Base-by-base conservation (phyloP, 495 filamentous ascomycete genomes). In the Aspergillus taichungensis region DNA sequence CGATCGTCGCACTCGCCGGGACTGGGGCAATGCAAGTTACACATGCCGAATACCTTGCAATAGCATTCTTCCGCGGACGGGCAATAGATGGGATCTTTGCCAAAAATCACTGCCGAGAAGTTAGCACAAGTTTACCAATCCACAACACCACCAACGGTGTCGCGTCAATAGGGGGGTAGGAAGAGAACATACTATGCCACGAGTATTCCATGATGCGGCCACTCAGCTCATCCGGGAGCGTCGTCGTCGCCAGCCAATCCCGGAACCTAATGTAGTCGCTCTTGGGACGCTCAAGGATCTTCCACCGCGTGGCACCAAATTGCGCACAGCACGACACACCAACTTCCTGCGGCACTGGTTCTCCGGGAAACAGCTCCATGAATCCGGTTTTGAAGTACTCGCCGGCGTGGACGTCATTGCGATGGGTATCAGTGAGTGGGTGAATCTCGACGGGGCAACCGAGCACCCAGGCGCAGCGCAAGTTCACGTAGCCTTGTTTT, bases 141-240 rank as follows among this genome's bases (percentile, higher is more conserved):
- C 18, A 4, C 18, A 24, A 24, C 4, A 2, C 18, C 18, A 24
- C 18, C 18, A 24, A 24, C 18, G 18, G 18, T 24, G 18, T 24
- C 18, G 18, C 18, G 18, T 24, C 18, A 24, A 4, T 24, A 24
- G 18, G 18, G 8, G 18, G 18, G 8, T 13, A 33, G 12, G 14
- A 34, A 24, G 37, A 10, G 6, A 45, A 52, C 68, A 41, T 67
- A 72, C 69, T 71, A 59, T 88, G 84, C 84, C 84, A 88, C 30
- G 79, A 71, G 53, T 83, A 87, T 59, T 88, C 84, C 68, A 85
- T 74, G 24, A 88, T 75, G 8, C 83, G 57, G n/a, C 84, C 84
- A 31, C 73, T 80, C 43, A 78, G 49, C 29, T 67, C 66, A 52
- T 84, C 79, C 6, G 61, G 55, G 36, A 86, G 54, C 3, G 60